A percentile compares a stretch with the other conserved stretches of the same genome.
phyloP scores from a whole-genome alignment of 1,284 basidiomycete species.

The Austropuccinia psidii region DNA sequence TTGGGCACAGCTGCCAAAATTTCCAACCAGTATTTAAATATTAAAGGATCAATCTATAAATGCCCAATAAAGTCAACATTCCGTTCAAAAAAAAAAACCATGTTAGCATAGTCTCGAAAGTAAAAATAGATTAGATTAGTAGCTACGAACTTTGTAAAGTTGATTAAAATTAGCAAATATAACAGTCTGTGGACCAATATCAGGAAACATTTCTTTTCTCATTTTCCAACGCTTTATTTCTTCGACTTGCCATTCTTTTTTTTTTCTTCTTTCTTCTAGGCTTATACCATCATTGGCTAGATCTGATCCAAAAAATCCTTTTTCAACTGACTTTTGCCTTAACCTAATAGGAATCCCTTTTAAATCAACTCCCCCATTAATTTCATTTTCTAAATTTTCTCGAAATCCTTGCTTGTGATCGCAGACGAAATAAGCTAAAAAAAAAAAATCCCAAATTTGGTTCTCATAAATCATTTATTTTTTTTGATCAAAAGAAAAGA shows the following conservation, averaged over 20 bases:
- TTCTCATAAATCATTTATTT: background rate
- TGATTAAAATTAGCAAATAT: constrained; percentile 63
- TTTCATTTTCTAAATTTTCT: constrained; percentile 28
- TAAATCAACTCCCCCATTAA: constrained; percentile 15
- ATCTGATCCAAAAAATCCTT: background rate
- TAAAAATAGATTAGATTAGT: background rate
- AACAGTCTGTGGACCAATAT: constrained; percentile 52
- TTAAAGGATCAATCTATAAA: constrained; percentile 54
- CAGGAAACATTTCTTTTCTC: constrained; percentile 52
- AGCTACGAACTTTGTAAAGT: constrained; percentile 47
- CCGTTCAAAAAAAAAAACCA: background rate
- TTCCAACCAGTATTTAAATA: constrained; percentile 57
- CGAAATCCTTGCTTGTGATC: constrained; percentile 57
- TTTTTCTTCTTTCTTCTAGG: constrained; percentile 40
- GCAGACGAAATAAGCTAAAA: constrained; percentile 56
- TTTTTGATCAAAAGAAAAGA: constrained; percentile 34
- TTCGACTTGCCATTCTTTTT: constrained; percentile 53
- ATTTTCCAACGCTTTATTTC: constrained; percentile 52
- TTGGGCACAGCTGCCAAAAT: constrained; percentile 55
- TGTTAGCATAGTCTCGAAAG: background rate
- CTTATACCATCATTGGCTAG: constrained; percentile 36
- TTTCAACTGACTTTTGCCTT: constrained; percentile 6
- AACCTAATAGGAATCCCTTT: constrained; percentile 26
- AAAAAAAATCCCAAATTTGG: background rate
- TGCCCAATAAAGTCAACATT: background rate